Evolutionary conservation across 192 early-diverging fungal genomes (phyloP).

Genomic region (Tieghemiomyces parasiticus): DNA sequence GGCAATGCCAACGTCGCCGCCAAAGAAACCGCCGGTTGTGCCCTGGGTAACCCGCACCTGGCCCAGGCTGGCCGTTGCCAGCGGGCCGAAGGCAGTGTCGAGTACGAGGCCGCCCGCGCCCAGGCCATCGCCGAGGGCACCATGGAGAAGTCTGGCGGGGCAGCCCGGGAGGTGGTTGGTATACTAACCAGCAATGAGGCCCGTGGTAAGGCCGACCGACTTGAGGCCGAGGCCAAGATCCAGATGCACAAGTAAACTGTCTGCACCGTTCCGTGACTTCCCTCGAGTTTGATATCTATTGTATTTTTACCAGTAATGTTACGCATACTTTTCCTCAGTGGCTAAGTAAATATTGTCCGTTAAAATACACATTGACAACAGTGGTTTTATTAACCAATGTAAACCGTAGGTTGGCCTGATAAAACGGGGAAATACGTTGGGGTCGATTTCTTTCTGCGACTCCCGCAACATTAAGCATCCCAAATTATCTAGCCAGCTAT

Average conservation of each 20-base stretch:
- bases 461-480: too few species aligned
- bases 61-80: slow-evolving; percentile 10
- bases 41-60: slow-evolving; percentile 11
- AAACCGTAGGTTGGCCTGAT: too few species aligned
- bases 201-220: neutral
- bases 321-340: too few species aligned
- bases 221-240: neutral
- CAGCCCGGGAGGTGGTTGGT: neutral
- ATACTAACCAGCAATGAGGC: neutral
- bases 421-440: too few species aligned
- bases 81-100: slow-evolving; percentile 9
- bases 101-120: neutral
- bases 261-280: too few species aligned
- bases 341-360: too few species aligned
- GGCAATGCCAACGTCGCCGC: slow-evolving; percentile 1
- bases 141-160: neutral
- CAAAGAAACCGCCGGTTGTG: slow-evolving; percentile 11
- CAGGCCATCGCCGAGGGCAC: neutral
- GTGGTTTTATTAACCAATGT: too few species aligned
- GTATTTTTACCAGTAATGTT: too few species aligned
- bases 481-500: too few species aligned
- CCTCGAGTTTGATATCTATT: too few species aligned
- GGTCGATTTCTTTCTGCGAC: too few species aligned
- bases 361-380: too few species aligned
- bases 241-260: neutral